phyloP scores from a whole-genome alignment of 441 rosid species.

The Pelargonium myrrhifolium region DNA sequence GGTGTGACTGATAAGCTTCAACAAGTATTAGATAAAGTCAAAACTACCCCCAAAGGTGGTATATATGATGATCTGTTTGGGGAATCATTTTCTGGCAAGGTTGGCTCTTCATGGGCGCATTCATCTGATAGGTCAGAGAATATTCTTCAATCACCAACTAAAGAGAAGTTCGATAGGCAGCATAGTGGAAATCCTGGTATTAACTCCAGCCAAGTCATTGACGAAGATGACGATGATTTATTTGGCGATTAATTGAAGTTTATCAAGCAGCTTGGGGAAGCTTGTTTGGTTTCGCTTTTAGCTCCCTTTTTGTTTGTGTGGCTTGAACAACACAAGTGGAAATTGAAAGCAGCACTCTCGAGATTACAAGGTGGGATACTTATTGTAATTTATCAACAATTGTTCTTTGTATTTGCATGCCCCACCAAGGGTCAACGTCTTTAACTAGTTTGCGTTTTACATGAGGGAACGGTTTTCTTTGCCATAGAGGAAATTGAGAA shows the following conservation, averaged over 20 bases:
- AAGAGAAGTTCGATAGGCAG: constrained; percentile 25
- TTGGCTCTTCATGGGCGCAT: constrained; percentile 82
- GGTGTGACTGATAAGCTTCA: constrained; percentile 68
- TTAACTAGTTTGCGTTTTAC: constrained; percentile 9
- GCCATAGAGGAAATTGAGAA: constrained; percentile 10
- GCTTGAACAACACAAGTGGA: constrained; percentile 7
- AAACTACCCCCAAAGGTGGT: constrained; percentile 46
- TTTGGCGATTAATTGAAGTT: constrained; percentile 52
- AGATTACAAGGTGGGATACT: constrained; percentile 18
- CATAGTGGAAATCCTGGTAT: constrained; percentile 26
- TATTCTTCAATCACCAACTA: constrained; percentile 26
- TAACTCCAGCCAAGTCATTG: constrained; percentile 23
- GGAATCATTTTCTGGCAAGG: constrained; percentile 55
- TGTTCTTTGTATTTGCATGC: constrained; percentile 16
- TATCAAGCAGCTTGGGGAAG: constrained; percentile 1
- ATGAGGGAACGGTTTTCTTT: constrained; percentile 7
- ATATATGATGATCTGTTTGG: constrained; percentile 75
- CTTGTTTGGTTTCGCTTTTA: constrained; percentile 1
- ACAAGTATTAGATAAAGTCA: constrained; percentile 62
- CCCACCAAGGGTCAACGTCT: not conserved
- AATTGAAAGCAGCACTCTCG: constrained; percentile 7
- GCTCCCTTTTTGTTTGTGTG: not conserved
- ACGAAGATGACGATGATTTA: constrained; percentile 60
- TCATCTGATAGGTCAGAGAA: constrained; percentile 23
- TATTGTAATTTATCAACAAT: constrained; percentile 28